Base-by-base conservation (phyloP, 768 basidiomycete species). In the Kwoniella pini region DNA sequence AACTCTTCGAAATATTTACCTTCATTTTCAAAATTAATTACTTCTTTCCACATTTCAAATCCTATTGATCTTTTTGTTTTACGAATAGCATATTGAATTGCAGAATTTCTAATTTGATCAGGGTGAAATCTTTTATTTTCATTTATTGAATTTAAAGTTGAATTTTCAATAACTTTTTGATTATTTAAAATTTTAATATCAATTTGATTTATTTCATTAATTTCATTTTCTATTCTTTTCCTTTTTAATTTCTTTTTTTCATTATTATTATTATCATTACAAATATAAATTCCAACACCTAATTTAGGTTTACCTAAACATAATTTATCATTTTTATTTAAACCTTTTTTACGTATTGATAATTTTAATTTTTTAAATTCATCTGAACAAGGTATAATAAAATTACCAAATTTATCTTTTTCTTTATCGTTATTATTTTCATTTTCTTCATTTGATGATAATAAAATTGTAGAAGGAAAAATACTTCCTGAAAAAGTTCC, bases 401-500 rank as follows among this genome's bases (percentile, higher is more conserved):
- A 40, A 22, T 40, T 22, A 17, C 60, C 60, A 10, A 10, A 40
- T 48, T 24, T 17, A 27, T 52, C 50, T 49, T 52, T 63, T 42
- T 19, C 54, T 44, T 40, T 38, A 57, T 46, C 28, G 10, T 31
- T 38, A 57, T 46, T 38, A n/a, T 31, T 22, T 39, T 43, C 40
- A 36, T 36, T 15, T 46, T 28, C 55, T 19, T 52, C 50, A 0
- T 11, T n/a, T 12, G 17, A 22, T n/a, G n/a, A n/a, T n/a, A n/a
- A n/a, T n/a, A n/a, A n/a, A 17, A 24, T 28, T 11, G 36, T 63
- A 5, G 50, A 52, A 0, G 62, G 62, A 52, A 64, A 68, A 24
- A 68, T 62, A 46, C 56, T 62, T 13, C 65, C 57, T 7, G 67
- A 62, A 5, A 24, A 57, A 4, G 50, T 33, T 9, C 46, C 40